Percentiles rank a stretch among this genome's conserved stretches.
Evolutionary conservation across 305 asterid genomes (phyloP).

Genomic region (Fraxinus albicans): DNA sequence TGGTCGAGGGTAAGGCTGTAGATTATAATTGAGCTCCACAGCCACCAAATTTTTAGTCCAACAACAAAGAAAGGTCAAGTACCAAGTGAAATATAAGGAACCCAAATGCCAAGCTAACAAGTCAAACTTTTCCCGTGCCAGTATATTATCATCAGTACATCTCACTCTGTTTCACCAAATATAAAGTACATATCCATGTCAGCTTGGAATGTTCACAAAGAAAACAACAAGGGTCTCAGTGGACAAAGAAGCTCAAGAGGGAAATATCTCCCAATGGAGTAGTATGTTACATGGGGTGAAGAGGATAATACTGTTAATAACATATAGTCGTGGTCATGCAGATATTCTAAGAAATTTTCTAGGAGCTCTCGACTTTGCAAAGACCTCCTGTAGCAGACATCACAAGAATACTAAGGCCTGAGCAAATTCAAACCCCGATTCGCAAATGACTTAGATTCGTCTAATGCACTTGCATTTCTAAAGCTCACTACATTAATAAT

Average conservation of each 20-base stretch:
- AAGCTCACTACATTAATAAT: neutral
- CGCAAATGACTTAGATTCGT: neutral
- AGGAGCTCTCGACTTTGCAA: neutral
- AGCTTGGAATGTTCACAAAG: neutral
- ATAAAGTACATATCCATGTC: neutral
- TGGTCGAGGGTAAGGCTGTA: neutral
- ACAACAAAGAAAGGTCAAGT: neutral
- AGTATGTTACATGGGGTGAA: neutral
- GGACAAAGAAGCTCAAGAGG: neutral
- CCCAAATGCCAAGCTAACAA: neutral
- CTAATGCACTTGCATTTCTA: neutral
- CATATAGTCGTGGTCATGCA: neutral
- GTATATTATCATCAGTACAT: neutral
- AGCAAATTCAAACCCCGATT: neutral
- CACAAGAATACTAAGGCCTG: neutral
- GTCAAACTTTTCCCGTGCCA: neutral
- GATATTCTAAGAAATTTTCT: neutral
- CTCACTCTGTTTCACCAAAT: neutral
- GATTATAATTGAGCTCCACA: neutral
- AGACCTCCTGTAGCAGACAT: neutral
- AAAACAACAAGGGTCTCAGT: neutral
- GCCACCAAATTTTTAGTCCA: neutral
- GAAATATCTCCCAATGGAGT: neutral
- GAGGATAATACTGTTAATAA: neutral
- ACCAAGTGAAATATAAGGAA: neutral